These are phyloP conservation scores for Myxozyma vanderwaltii DNA, from an alignment of 805 yeast species.

Conservation along the genomic window DNA sequence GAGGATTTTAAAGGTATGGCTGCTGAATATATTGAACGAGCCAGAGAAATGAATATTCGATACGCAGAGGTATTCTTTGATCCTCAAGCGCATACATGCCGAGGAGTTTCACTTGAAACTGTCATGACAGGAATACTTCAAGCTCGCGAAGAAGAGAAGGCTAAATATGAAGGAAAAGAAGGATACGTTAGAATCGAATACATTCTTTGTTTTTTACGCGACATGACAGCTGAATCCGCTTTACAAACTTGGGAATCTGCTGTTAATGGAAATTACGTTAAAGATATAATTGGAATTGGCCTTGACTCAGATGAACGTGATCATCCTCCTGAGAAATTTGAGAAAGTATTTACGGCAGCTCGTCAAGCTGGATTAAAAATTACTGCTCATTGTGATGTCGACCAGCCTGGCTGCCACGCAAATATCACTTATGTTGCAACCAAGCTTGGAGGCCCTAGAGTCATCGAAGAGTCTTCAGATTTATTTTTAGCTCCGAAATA, in stretches of 20 bases:
- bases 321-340: conserved; percentile 72
- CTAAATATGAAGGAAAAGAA: background rate
- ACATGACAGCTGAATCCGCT: conserved; percentile 19
- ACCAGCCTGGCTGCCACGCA: conserved; percentile 11
- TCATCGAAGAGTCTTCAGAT: background rate
- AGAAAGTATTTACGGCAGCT: conserved; percentile 59
- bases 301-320: conserved; percentile 77
- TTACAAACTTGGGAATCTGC: conserved; percentile 9
- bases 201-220: conserved; percentile 21
- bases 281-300: conserved; percentile 71
- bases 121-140: conserved; percentile 56
- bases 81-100: conserved; percentile 78
- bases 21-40: conserved; percentile 42
- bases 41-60: conserved; percentile 38
- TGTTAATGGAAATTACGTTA: conserved; percentile 32
- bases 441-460: conserved; percentile 22
- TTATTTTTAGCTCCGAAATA: conserved; percentile 3
- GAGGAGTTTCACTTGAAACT: conserved; percentile 60
- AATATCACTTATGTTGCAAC: conserved; percentile 21
- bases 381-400: conserved; percentile 26
- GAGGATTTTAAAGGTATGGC: conserved; percentile 76
- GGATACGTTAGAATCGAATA: conserved; percentile 13
- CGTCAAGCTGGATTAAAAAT: conserved; percentile 17
- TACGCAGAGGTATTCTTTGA: conserved; percentile 82
- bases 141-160: conserved; percentile 9